A percentile compares a stretch with the other conserved stretches of the same genome.
Conservation (phyloP, 352 stramenopile genomes). For the Pythium chondricola region DNA sequence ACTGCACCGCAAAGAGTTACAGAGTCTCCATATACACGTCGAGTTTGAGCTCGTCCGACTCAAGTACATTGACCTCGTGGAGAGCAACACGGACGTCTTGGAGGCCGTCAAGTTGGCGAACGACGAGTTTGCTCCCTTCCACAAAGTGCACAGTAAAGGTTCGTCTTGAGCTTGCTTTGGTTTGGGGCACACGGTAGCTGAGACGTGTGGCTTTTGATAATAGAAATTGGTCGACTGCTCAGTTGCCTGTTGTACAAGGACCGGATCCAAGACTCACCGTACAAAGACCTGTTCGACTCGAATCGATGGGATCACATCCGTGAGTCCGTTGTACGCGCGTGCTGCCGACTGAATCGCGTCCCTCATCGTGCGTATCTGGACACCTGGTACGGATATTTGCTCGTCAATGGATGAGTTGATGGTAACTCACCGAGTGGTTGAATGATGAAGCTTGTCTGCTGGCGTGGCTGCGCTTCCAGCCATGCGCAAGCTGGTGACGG, state of each 20-base stretch:
- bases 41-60: slow-evolving; percentile 82
- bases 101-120: slow-evolving; percentile 64
- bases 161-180: too few relatives aligned
- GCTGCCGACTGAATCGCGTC: slow-evolving; percentile 62
- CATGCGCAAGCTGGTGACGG: slow-evolving; percentile 71
- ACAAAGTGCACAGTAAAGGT: slow-evolving; percentile 56
- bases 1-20: slow-evolving; percentile 44
- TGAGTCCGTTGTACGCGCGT: slow-evolving; percentile 63
- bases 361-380: slow-evolving; percentile 68
- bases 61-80: slow-evolving; percentile 73
- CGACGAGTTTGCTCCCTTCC: slow-evolving; percentile 55
- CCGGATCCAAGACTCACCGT: slow-evolving; percentile 64
- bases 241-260: slow-evolving; percentile 75
- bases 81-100: slow-evolving; percentile 56
- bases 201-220: too few relatives aligned
- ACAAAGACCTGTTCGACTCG: slow-evolving; percentile 66
- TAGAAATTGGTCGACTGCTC: slow-evolving; percentile 77
- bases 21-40: slow-evolving; percentile 50
- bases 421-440: too few relatives aligned
- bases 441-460: slow-evolving; percentile 56
- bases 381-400: slow-evolving; percentile 61
- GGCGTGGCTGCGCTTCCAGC: slow-evolving; percentile 62
- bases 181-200: too few relatives aligned
- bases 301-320: slow-evolving; percentile 70
- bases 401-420: too few relatives aligned